Conservation (phyloP, 805 yeast genomes). For the Dipodascus albidus region DNA sequence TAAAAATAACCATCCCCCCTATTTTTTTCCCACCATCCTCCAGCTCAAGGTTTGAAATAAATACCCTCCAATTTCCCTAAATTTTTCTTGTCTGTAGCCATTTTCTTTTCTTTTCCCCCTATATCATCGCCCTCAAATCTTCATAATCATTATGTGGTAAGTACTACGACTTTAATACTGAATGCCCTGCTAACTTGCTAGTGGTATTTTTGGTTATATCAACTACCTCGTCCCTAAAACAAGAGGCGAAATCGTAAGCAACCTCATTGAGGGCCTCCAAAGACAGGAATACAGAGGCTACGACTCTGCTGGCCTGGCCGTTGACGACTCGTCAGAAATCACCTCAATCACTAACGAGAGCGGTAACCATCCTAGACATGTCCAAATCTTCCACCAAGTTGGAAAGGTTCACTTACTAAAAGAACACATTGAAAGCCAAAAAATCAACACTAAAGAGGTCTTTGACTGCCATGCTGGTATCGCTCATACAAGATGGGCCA, state of each 20-base stretch:
- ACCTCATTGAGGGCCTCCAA: slow-evolving; percentile 60
- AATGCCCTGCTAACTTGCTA: slow-evolving; percentile 12
- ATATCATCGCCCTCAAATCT: not conserved
- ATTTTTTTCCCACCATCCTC: not conserved
- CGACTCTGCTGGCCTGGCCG: slow-evolving; percentile 93
- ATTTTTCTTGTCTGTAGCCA: not conserved
- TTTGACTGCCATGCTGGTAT: slow-evolving; percentile 88
- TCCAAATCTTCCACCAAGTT: slow-evolving; percentile 65
- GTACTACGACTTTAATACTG: not conserved
- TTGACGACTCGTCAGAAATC: slow-evolving; percentile 35
- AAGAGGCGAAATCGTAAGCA: slow-evolving; percentile 86
- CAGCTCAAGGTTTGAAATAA: not conserved
- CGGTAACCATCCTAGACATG: slow-evolving; percentile 69
- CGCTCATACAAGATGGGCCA: slow-evolving; percentile 99
- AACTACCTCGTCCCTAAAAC: slow-evolving; percentile 87
- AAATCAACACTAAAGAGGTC: slow-evolving; percentile 41
- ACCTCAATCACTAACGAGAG: not conserved
- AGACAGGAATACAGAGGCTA: slow-evolving; percentile 96
- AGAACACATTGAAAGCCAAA: slow-evolving; percentile 37
- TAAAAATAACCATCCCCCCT: not conserved
- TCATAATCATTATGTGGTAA: not conserved
- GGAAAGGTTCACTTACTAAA: slow-evolving; percentile 85
- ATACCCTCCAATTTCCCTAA: not conserved
- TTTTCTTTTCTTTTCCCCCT: not conserved
- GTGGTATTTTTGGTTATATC: slow-evolving; percentile 98